Conservation (phyloP, 1,284 basidiomycete species). For the Melampsora larici-populina region DNA sequence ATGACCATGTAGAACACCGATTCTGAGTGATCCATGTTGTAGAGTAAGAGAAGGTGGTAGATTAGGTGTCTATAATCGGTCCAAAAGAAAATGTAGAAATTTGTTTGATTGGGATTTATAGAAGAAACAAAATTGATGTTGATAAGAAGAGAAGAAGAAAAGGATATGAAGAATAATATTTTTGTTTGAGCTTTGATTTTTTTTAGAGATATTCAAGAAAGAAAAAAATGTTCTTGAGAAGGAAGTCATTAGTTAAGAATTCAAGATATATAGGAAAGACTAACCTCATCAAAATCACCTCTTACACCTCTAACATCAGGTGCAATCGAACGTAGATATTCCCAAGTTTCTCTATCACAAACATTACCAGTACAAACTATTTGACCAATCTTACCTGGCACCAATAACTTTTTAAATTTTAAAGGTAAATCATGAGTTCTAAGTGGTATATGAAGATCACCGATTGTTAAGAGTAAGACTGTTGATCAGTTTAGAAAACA, state of each 20-base stretch:
- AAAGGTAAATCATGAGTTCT: constrained; percentile 80
- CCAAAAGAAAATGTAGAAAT: constrained; percentile 29
- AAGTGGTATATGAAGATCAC: constrained; percentile 90
- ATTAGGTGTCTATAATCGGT: constrained; percentile 59
- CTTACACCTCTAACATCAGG: constrained; percentile 86
- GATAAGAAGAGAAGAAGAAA: background rate
- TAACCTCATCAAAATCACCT: constrained; percentile 92
- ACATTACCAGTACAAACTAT: constrained; percentile 97
- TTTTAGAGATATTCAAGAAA: background rate
- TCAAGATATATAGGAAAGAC: constrained; percentile 46
- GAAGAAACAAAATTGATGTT: background rate
- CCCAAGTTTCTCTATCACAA: constrained; percentile 93
- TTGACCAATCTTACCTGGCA: constrained; percentile 94
- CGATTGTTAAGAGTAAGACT: constrained; percentile 87
- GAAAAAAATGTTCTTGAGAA: constrained; percentile 7
- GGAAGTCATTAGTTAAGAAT: too few relatives aligned
- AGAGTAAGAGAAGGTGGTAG: constrained; percentile 82
- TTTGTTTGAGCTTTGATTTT: background rate
- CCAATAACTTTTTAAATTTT: constrained; percentile 96
- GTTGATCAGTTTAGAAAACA: background rate
- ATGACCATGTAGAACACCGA: constrained; percentile 92
- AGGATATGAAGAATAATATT: background rate
- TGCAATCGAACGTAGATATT: constrained; percentile 95
- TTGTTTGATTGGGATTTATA: background rate
- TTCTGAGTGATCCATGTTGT: constrained; percentile 78